These are phyloP conservation scores for Floccularia luteovirens DNA, from an alignment of 768 basidiomycete species.

Conservation along the genomic window DNA sequence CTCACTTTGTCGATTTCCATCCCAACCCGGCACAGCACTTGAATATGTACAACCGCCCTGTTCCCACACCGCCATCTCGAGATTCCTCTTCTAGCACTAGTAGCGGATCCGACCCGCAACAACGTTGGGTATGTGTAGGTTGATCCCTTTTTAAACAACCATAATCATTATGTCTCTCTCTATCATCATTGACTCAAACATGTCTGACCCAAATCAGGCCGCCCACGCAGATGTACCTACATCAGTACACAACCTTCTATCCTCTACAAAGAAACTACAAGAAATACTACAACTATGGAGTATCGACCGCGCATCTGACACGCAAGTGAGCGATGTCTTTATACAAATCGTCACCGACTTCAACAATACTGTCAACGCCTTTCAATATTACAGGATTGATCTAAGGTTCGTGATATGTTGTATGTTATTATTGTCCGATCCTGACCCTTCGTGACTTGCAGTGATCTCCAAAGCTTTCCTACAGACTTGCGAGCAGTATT, in stretches of 20 bases:
- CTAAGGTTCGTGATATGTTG: constrained; percentile 49
- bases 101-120: neutral
- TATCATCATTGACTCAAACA: constrained; percentile 4
- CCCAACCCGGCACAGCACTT: too few species aligned
- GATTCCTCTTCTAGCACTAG: constrained; percentile 4
- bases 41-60: constrained; percentile 7
- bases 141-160: neutral
- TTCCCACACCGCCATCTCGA: constrained; percentile 1
- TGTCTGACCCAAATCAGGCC: constrained; percentile 14
- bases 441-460: constrained; percentile 14
- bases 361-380: constrained; percentile 71
- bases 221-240: constrained; percentile 42
- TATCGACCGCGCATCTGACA: constrained; percentile 45
- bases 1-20: too few species aligned
- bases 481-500: constrained; percentile 56
- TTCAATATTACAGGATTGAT: constrained; percentile 65
- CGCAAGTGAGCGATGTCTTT: constrained; percentile 83
- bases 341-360: constrained; percentile 88
- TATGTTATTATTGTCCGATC: neutral
- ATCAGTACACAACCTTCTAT: constrained; percentile 61
- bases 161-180: neutral
- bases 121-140: constrained; percentile 1
- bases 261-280: constrained; percentile 79
- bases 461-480: constrained; percentile 60
- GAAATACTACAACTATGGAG: constrained; percentile 69